Evolutionary conservation across 2,329 filamentous ascomycete genomes (phyloP).

Genomic region (Thermothelomyces thermophilus): DNA sequence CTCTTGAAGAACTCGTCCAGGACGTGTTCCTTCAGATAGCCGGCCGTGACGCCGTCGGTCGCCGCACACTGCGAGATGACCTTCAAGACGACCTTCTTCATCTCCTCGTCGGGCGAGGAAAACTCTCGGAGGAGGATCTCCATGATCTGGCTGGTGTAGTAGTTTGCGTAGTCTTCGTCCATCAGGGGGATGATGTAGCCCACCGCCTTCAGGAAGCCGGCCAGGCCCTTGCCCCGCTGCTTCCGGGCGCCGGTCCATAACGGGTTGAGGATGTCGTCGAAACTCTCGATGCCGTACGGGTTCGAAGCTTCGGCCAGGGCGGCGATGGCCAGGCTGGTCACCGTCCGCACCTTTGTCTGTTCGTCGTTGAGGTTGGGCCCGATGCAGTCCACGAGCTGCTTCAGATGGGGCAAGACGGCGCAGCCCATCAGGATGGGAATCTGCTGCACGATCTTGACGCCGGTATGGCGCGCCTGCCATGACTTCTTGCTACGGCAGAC

Average conservation of each 20-base stretch:
- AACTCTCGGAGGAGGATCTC: conserved; percentile 95
- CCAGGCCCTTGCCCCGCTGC: conserved; percentile 91
- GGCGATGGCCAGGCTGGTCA: conserved; percentile 90
- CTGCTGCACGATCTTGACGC: conserved; percentile 98
- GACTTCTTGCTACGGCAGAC: conserved; percentile 98
- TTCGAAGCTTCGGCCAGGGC: conserved; percentile 93
- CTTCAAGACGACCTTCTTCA: conserved; percentile 99
- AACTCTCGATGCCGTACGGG: conserved; percentile 98
- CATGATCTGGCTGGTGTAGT: conserved; percentile 98
- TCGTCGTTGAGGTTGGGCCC: conserved; percentile 94
- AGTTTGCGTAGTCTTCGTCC: conserved; percentile 99
- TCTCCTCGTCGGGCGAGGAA: conserved; percentile 94
- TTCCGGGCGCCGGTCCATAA: conserved; percentile 95
- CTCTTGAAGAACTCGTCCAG: conserved; percentile 96
- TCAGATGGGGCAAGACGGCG: conserved; percentile 88
- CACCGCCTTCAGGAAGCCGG: conserved; percentile 93
- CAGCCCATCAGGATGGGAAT: conserved; percentile 99
- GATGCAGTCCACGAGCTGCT: conserved; percentile 94
- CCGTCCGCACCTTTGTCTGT: conserved; percentile 94
- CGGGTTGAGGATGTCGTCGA: conserved; percentile 94
- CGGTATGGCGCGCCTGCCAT: conserved; percentile 95
- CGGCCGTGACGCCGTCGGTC: conserved; percentile 89
- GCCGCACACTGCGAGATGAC: conserved; percentile 93
- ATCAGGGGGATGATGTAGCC: conserved; percentile 98
- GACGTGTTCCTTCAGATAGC: conserved; percentile 91